Conservation (phyloP, 2,329 filamentous ascomycete species). For the Alternaria infectoria region DNA sequence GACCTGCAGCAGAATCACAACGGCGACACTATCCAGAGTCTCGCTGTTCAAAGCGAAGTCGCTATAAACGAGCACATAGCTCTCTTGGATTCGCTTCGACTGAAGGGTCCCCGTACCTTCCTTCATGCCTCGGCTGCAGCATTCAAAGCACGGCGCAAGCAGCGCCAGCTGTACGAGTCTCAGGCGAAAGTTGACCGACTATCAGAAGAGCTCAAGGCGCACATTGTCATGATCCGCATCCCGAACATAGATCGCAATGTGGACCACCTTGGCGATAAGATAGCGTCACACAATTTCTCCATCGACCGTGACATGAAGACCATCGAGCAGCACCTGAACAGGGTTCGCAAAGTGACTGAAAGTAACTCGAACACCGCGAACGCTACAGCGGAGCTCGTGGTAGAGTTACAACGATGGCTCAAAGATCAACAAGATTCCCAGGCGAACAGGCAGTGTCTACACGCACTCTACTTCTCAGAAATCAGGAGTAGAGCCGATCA, state of each 20-base stretch:
- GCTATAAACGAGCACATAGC: too few species aligned
- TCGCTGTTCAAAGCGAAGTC: too few species aligned
- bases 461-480: constrained; percentile 9
- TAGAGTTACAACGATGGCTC: constrained; percentile 4
- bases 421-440: background rate
- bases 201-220: background rate
- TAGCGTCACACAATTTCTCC: background rate
- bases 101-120: too few species aligned
- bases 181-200: background rate
- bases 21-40: too few species aligned
- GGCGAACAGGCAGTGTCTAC: constrained; percentile 1
- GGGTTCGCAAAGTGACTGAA: background rate
- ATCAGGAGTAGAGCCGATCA: background rate
- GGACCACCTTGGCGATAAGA: background rate
- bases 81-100: too few species aligned
- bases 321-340: background rate
- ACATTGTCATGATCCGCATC: background rate
- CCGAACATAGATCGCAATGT: background rate
- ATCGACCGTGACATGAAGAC: background rate
- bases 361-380: background rate
- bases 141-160: too few species aligned
- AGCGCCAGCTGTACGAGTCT: background rate
- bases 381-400: background rate
- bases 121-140: too few species aligned
- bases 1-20: too few species aligned